Conservation (phyloP, 2,329 filamentous ascomycete species). For the Pseudocercospora crystallina region DNA sequence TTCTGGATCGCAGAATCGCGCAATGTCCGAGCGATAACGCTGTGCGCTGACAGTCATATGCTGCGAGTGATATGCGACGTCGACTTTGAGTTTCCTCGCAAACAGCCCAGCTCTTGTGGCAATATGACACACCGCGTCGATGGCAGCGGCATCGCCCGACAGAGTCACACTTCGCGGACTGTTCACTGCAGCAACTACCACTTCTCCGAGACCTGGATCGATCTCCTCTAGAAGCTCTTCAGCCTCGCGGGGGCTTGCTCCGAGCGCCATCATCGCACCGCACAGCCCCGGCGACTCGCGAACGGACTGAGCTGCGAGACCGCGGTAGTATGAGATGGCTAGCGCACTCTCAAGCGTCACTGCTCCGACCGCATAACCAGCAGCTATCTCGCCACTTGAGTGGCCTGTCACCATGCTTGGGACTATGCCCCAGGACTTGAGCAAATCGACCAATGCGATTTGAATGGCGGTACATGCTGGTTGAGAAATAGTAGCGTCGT, state of each 20-base stretch:
- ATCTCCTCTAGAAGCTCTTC: neutral
- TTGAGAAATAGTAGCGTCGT: constrained; percentile 45
- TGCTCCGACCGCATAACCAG: constrained; percentile 31
- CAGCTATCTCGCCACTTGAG: constrained; percentile 35
- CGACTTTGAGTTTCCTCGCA: constrained; percentile 41
- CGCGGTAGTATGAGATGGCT: constrained; percentile 27
- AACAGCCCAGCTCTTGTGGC: constrained; percentile 40
- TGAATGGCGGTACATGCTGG: constrained; percentile 58
- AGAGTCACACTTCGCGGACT: constrained; percentile 45
- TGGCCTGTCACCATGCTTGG: constrained; percentile 33
- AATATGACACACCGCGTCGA: constrained; percentile 32
- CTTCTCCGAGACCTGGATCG: constrained; percentile 7
- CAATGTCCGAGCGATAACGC: constrained; percentile 8
- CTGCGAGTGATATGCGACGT: constrained; percentile 47
- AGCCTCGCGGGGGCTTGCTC: neutral
- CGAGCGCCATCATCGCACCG: constrained; percentile 17
- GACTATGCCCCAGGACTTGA: constrained; percentile 21
- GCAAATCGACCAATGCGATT: constrained; percentile 48
- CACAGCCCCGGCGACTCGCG: neutral
- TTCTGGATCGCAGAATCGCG: neutral
- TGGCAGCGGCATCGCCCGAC: constrained; percentile 40
- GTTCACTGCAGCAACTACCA: constrained; percentile 37
- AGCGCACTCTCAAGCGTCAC: constrained; percentile 22
- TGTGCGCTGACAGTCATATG: constrained; percentile 31
- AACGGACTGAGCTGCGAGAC: constrained; percentile 4